Conservation (phyloP, 305 asterid genomes). For the Ilex paraguariensis region DNA sequence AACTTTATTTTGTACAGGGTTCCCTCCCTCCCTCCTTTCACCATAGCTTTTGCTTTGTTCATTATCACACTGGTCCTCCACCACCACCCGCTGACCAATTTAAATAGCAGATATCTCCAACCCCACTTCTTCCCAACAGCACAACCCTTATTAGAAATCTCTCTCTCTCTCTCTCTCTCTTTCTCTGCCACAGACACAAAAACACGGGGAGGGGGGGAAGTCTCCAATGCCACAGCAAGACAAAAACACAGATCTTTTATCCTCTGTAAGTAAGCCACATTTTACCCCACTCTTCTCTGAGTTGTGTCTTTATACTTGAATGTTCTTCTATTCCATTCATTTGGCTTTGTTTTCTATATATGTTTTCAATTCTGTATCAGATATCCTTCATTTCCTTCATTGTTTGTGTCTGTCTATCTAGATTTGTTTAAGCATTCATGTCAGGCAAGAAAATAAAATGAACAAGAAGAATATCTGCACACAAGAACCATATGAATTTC, state of each 20-base stretch:
- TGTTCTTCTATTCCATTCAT: slow-evolving; percentile 9
- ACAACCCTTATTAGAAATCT: background rate
- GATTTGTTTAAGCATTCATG: background rate
- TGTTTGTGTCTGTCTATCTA: no score
- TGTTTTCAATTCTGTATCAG: slow-evolving; percentile 4
- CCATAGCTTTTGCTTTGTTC: background rate
- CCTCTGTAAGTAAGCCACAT: no score
- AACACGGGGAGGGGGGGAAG: background rate
- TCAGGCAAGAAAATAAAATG: slow-evolving; percentile 19
- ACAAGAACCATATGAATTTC: background rate
- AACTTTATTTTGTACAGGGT: background rate
- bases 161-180: no score
- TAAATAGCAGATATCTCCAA: background rate
- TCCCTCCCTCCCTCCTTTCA: background rate
- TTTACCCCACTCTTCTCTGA: background rate
- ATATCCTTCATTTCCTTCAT: slow-evolving; percentile 5
- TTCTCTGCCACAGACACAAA: background rate
- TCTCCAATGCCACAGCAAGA: background rate
- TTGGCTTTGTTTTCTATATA: background rate
- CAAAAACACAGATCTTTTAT: no score
- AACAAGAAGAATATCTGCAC: slow-evolving; percentile 2
- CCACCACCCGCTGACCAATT: background rate
- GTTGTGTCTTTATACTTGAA: slow-evolving; percentile 1
- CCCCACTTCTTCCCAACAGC: slow-evolving; percentile 1
- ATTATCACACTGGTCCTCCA: slow-evolving; percentile 1